These are phyloP conservation scores for Sindora glabra DNA, from an alignment of 306 rosid species.

Conservation along the genomic window DNA sequence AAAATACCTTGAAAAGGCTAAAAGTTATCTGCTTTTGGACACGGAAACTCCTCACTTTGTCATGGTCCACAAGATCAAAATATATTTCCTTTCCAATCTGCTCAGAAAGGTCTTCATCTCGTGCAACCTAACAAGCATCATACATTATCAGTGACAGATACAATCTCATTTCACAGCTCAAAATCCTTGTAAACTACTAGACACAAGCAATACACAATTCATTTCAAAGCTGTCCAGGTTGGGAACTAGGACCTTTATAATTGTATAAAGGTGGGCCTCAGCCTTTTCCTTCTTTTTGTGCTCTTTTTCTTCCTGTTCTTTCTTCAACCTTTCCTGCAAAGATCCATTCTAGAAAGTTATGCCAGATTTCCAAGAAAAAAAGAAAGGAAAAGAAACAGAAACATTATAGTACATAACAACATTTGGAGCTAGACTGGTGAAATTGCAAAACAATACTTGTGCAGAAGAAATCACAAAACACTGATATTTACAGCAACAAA, in stretches of 20 bases:
- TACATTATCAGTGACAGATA: slow-evolving; percentile 4
- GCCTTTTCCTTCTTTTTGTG: slow-evolving; percentile 75
- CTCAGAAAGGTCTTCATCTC: slow-evolving; percentile 51
- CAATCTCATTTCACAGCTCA: background rate
- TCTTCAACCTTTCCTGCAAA: slow-evolving; percentile 70
- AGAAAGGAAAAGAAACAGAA: background rate
- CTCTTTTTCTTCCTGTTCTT: slow-evolving; percentile 85
- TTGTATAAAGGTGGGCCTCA: slow-evolving; percentile 72
- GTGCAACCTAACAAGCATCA: slow-evolving; percentile 48
- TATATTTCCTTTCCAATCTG: slow-evolving; percentile 74
- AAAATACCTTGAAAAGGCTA: slow-evolving; percentile 63
- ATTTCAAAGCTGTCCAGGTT: background rate
- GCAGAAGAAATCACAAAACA: too few relatives aligned
- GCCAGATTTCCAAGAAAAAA: slow-evolving; percentile 2
- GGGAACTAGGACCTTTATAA: slow-evolving; percentile 56
- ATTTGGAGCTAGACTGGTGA: background rate
- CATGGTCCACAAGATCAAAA: slow-evolving; percentile 90
- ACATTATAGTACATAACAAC: background rate
- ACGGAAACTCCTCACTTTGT: slow-evolving; percentile 74
- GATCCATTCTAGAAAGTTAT: background rate
- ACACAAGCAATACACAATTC: background rate
- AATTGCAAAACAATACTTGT: too few relatives aligned
- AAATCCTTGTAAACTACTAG: background rate
- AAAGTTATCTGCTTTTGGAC: slow-evolving; percentile 66
- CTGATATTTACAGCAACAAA: too few relatives aligned